These are phyloP conservation scores for Zopfia rhizophila DNA, from an alignment of 2,329 filamentous ascomycete genomes.

Conservation along the genomic window DNA sequence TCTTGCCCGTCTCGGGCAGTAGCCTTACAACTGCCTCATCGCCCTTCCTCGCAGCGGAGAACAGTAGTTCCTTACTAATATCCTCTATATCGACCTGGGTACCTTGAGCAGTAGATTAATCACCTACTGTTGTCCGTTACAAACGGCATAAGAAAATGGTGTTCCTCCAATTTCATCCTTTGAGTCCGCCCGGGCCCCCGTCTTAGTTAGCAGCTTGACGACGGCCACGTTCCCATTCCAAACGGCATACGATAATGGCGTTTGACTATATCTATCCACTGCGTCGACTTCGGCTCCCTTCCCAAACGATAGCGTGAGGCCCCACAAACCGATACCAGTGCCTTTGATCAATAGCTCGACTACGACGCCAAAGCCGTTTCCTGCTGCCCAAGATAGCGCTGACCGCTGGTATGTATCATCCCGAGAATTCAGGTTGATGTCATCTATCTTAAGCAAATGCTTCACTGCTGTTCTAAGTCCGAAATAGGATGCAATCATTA, in stretches of 20 bases:
- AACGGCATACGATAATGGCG: slow-evolving; percentile 9
- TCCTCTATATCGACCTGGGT: slow-evolving; percentile 4
- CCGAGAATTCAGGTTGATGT: no score
- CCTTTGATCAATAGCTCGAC: no score
- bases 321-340: no score
- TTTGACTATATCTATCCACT: background rate
- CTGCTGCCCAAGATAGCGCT: no score
- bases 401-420: no score
- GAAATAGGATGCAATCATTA: no score
- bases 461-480: no score
- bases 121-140: no score
- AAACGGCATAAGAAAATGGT: background rate
- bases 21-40: slow-evolving; percentile 9
- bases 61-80: slow-evolving; percentile 7
- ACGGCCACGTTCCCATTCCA: slow-evolving; percentile 10
- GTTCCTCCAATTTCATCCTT: slow-evolving; percentile 1
- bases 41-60: slow-evolving; percentile 6
- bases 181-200: slow-evolving; percentile 3
- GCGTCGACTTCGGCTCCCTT: slow-evolving; percentile 3
- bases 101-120: no score
- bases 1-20: slow-evolving; percentile 9
- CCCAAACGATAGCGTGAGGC: no score
- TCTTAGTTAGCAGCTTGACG: slow-evolving; percentile 12
- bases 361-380: no score
- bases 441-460: no score